Evolutionary conservation across 305 asterid genomes (phyloP).

Genomic region (Coffea humblotiana): DNA sequence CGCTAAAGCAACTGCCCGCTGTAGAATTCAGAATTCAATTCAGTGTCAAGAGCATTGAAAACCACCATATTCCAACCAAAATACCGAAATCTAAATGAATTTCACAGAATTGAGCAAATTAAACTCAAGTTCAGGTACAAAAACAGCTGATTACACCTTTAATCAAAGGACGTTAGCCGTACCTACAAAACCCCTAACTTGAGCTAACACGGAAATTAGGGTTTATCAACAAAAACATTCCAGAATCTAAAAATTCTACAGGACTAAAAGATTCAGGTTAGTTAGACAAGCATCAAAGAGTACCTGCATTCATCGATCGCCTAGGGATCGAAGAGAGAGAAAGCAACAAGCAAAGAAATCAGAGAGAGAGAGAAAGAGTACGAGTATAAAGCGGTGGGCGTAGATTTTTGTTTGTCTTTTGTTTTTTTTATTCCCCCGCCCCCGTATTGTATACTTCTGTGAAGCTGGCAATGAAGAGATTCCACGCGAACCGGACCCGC

Average conservation of each 20-base stretch:
- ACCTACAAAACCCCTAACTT: slow-evolving; percentile 30
- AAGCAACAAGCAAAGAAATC: slow-evolving; percentile 1
- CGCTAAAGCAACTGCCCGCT: not conserved
- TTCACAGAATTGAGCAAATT: slow-evolving; percentile 9
- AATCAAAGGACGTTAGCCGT: slow-evolving; percentile 10
- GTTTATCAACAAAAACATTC: slow-evolving; percentile 21
- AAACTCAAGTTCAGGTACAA: slow-evolving; percentile 3
- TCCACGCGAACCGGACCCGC: slow-evolving; percentile 21
- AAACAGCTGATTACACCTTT: not conserved
- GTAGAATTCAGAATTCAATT: not conserved
- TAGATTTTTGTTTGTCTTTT: slow-evolving; percentile 15
- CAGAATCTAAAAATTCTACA: not conserved
- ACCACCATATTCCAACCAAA: not conserved
- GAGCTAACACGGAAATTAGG: slow-evolving; percentile 21
- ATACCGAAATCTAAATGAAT: not conserved
- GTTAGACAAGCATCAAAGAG: slow-evolving; percentile 5
- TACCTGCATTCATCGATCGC: slow-evolving; percentile 38
- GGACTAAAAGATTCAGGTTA: not conserved
- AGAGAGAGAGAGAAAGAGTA: slow-evolving; percentile 29
- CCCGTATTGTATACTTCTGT: slow-evolving; percentile 16
- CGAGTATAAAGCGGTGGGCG: slow-evolving; percentile 28
- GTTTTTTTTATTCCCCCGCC: slow-evolving; percentile 13
- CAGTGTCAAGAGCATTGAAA: not conserved
- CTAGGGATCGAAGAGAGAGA: slow-evolving; percentile 23
- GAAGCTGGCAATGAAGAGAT: slow-evolving; percentile 19